A percentile compares a stretch with the other conserved stretches of the same genome.
These are phyloP conservation scores for Cicer bijugum DNA, from an alignment of 306 rosid genomes.

Conservation along the genomic window DNA sequence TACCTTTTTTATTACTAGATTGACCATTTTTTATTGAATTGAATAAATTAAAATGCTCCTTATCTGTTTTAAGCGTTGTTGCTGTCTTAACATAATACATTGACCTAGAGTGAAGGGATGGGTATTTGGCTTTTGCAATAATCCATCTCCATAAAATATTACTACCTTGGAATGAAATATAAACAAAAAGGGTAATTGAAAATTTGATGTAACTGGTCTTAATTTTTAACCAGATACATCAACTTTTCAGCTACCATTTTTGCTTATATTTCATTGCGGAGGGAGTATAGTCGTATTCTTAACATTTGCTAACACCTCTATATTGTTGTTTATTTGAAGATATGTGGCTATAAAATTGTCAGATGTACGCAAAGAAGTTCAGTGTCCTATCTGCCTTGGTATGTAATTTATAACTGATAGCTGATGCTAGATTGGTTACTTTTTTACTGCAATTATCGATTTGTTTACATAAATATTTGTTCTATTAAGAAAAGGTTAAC, in stretches of 20 bases:
- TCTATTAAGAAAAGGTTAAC: slow-evolving; percentile 12
- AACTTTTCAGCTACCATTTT: too few relatives aligned
- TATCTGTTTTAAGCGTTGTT: neutral
- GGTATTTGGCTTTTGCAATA: slow-evolving; percentile 23
- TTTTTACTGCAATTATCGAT: neutral
- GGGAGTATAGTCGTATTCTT: neutral
- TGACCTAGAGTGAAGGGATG: slow-evolving; percentile 8
- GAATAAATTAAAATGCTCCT: neutral
- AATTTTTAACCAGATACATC: too few relatives aligned
- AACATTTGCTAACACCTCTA: slow-evolving; percentile 35
- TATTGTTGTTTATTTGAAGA: slow-evolving; percentile 56
- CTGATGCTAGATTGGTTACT: slow-evolving; percentile 25
- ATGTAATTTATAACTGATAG: slow-evolving; percentile 34
- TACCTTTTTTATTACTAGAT: slow-evolving; percentile 5
- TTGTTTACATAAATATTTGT: neutral
- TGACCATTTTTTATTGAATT: neutral
- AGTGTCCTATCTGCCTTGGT: slow-evolving; percentile 92
- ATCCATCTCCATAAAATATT: slow-evolving; percentile 10
- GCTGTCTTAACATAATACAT: slow-evolving; percentile 14
- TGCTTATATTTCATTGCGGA: too few relatives aligned
- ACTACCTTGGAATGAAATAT: too few relatives aligned
- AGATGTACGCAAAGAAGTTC: slow-evolving; percentile 73
- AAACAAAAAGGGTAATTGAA: too few relatives aligned
- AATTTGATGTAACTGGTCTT: too few relatives aligned
- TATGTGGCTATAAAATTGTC: slow-evolving; percentile 58